Percentiles rank a stretch among this genome's conserved stretches.
Evolutionary conservation across 345 rosid species (phyloP).

Genomic region (Moricandia moricandioides): DNA sequence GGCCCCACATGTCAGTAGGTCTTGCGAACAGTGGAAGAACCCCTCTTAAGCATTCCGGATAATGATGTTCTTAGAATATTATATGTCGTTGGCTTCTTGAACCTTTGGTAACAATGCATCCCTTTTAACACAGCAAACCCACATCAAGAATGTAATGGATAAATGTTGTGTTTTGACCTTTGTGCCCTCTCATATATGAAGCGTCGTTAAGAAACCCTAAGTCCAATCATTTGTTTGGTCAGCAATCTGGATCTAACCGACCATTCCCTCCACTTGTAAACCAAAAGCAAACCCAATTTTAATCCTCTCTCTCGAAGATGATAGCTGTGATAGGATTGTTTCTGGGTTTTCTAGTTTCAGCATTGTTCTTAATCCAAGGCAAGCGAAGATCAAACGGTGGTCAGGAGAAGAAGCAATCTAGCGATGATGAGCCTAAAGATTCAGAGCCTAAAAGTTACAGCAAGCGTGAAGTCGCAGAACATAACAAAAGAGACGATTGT

Average conservation of each 20-base stretch:
- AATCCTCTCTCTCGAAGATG: slow-evolving; percentile 21
- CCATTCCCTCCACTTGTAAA: slow-evolving; percentile 2
- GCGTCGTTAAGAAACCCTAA: background rate
- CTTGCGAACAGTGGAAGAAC: no score
- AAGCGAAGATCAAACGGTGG: slow-evolving; percentile 32
- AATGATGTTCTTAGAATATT: no score
- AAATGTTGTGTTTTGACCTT: background rate
- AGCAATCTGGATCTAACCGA: slow-evolving; percentile 4
- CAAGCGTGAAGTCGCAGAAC: slow-evolving; percentile 56
- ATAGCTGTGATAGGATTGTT: slow-evolving; percentile 41
- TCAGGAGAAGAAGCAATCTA: slow-evolving; percentile 25
- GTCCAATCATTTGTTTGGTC: background rate
- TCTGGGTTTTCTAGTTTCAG: slow-evolving; percentile 45
- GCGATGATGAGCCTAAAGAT: slow-evolving; percentile 32
- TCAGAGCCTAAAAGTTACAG: slow-evolving; percentile 42
- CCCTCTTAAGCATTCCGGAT: no score
- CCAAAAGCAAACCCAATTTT: background rate
- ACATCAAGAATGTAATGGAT: no score
- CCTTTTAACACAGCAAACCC: no score
- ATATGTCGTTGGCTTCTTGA: no score
- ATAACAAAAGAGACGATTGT: slow-evolving; percentile 79
- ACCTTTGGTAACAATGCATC: no score
- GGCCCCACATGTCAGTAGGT: no score
- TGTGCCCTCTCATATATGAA: slow-evolving; percentile 3
- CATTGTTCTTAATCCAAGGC: slow-evolving; percentile 42